Conservation (phyloP, 805 yeast genomes). For the Saturnispora sekii region DNA sequence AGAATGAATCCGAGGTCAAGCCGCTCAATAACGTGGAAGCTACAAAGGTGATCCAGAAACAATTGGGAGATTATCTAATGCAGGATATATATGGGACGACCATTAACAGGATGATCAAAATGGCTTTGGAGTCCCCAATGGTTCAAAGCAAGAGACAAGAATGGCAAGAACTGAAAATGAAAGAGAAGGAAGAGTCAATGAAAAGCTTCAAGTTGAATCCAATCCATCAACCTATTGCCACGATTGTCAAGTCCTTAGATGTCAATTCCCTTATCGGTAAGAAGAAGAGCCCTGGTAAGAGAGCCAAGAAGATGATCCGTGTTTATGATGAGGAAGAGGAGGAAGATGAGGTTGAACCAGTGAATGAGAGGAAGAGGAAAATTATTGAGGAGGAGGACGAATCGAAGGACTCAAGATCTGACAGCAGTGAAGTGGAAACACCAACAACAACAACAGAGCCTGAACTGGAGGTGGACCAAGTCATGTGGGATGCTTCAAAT, state of each 20-base stretch:
- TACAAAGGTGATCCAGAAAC: constrained; percentile 45
- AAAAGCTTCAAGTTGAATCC: constrained; percentile 16
- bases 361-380: constrained; percentile 24
- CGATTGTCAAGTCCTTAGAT: constrained; percentile 10
- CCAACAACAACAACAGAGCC: constrained; percentile 1
- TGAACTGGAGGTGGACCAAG: not conserved
- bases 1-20: not conserved
- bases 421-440: constrained; percentile 14
- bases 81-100: constrained; percentile 69
- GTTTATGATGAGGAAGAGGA: constrained; percentile 17
- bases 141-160: constrained; percentile 14
- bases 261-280: constrained; percentile 9
- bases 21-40: constrained; percentile 46
- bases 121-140: constrained; percentile 42
- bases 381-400: constrained; percentile 16
- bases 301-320: constrained; percentile 13
- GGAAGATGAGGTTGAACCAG: constrained; percentile 33
- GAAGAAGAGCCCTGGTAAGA: constrained; percentile 26
- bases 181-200: constrained; percentile 8
- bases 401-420: constrained; percentile 13
- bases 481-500: not conserved
- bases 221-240: constrained; percentile 31
- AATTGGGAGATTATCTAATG: constrained; percentile 50
- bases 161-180: constrained; percentile 8
- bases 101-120: constrained; percentile 59